Evolutionary conservation across 257 asterid species (phyloP), one percentile per base, ranked within the genome.

Genomic region (Catharanthus roseus): DNA sequence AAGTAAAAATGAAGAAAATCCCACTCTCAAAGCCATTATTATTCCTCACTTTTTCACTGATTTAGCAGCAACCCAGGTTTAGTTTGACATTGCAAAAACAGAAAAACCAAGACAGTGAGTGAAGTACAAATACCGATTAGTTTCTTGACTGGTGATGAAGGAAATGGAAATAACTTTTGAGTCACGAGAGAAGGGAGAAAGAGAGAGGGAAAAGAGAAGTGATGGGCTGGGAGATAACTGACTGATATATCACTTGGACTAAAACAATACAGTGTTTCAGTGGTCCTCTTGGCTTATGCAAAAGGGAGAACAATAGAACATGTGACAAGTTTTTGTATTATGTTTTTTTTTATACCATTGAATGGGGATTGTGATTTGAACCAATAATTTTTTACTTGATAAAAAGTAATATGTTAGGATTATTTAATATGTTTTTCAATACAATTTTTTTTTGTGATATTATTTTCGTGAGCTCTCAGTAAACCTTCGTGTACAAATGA

Each of bases 31-130:
- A 53, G 65, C 56, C 74, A 45, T 69, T 39, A 45, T 69, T 39
- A 60, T 50, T 63, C 53, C 58, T 67, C 56, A 47, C 16, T 28
- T n/a, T 44, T 44, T 51, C n/a, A 36, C 65, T 38, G 26, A 42
- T 56, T 19, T 29, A 18, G 15, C 65, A 67, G 42, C 55, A 49
- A 4, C 26, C 13, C 39, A 31, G 33, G 62, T 67, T n/a, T 67
- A 78, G 69, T 36, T 72, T 56, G 49, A 49, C 88, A 83, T 83
- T 55, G 73, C 44, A 24, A 70, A 2, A 64, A 75, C 56, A 47
- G 67, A 60, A 26, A 34, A 69, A n/a, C 15, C 36, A 33, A 42
- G 74, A 68, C 28, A 38, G 8, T 3, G 8, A 24, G 19, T 39
- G 42, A 12, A 39, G 44, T 26, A 58, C 39, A 1, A 33, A 45